Evolutionary conservation across 1,139 yeast species (phyloP), one percentile per base, ranked within the genome.

Genomic region (Pichia sp.): DNA sequence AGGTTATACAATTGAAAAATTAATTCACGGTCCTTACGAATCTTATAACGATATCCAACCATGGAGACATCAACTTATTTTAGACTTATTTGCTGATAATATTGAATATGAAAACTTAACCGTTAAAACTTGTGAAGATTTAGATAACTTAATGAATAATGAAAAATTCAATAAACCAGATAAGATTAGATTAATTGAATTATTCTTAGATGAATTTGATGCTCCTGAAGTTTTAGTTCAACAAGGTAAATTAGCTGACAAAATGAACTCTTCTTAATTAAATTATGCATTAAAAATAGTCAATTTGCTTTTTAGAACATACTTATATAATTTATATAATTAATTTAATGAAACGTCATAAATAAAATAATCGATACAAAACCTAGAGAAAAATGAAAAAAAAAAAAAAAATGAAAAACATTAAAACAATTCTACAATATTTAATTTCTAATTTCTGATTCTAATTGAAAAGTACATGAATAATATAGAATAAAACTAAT

Each of bases 1-100:
- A 55, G 95, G 96, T 61, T 86, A 86, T 73, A 86, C 96, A 53
- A 86, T 87, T 64, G 95, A 87, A 70, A 78, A 90, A 67, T 75
- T 87, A 68, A 85, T 87, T 55, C 95, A 86, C 68, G 95, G 95
- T 56, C 80, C 74, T 57, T 71, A 69, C 38, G 92, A 94, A 38
- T 63, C 72, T 41, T 87, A 87, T 70, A 86, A 87, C 65, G 85
- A 82, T 59, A 80, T 87, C 59, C 94, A 86, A 67, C 74, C 80
- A 52, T 87, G 95, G 95, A 75, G 83, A 62, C 86, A 86, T 69
- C 71, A 75, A 65, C 71, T 72, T 48, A 64, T 86, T 54, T 72
- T 86, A 62, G 81, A 82, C 46, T 67, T 83, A 44, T 87, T 86
- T 70, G 84, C 82, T 62, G 87, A 90, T 54, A 73, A 73, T 61